phyloP scores from a whole-genome alignment of 495 filamentous ascomycete species.

The Daldinia caldariorum region DNA sequence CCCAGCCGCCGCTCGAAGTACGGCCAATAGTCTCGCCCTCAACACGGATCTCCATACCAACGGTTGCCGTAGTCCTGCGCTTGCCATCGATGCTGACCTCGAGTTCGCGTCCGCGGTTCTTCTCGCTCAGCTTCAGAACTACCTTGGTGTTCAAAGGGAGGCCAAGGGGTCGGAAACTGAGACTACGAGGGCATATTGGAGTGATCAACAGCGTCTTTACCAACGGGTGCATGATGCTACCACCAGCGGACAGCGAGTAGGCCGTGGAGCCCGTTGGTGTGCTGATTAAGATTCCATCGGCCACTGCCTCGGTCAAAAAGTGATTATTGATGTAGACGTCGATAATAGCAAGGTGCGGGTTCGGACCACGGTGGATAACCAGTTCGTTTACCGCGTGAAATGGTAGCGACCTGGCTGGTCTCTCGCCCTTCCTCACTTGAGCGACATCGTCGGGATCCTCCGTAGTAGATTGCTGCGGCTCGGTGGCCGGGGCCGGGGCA shows the following conservation, averaged over 20 bases:
- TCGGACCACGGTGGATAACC: conserved; percentile 87
- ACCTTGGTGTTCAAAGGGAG: conserved; percentile 87
- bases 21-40: conserved; percentile 78
- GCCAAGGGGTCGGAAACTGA: conserved; percentile 91
- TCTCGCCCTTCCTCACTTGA: conserved; percentile 12
- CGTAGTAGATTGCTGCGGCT: conserved; percentile 53
- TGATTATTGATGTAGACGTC: conserved; percentile 86
- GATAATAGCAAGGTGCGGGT: conserved; percentile 89
- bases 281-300: conserved; percentile 92
- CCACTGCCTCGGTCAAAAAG: conserved; percentile 90
- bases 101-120: conserved; percentile 83
- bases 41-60: conserved; percentile 89
- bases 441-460: conserved; percentile 21
- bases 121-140: conserved; percentile 79
- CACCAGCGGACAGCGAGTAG: conserved; percentile 90
- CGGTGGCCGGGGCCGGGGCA: conserved; percentile 53
- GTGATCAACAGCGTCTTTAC: conserved; percentile 89
- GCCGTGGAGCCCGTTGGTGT: conserved; percentile 96
- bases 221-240: conserved; percentile 93
- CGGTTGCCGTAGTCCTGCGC: conserved; percentile 73
- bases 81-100: conserved; percentile 92
- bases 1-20: conserved; percentile 60
- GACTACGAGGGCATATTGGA: conserved; percentile 89
- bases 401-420: conserved; percentile 51
- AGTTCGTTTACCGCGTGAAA: conserved; percentile 96